phyloP scores from a whole-genome alignment of 2,329 filamentous ascomycete species.

The Dactylellina drechsleri region DNA sequence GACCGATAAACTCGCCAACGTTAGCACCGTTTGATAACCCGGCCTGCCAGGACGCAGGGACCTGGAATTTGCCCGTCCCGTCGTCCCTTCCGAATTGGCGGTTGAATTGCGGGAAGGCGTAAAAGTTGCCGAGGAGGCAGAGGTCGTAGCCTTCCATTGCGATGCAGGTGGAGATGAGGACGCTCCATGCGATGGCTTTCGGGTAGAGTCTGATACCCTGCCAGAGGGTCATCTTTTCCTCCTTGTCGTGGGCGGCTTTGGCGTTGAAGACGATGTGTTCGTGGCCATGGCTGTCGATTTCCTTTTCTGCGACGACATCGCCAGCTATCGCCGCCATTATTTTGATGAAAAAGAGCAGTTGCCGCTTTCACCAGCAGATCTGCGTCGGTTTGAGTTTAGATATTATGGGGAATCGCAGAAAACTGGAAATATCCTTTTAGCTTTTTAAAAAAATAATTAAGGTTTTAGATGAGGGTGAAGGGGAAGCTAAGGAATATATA shows the following conservation, averaged over 20 bases:
- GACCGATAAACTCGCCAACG: slow-evolving; percentile 65
- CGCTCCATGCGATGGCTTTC: slow-evolving; percentile 83
- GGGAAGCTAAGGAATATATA: slow-evolving; percentile 20
- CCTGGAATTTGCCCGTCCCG: slow-evolving; percentile 39
- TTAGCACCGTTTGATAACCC: slow-evolving; percentile 60
- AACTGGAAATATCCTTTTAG: neutral
- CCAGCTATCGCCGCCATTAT: slow-evolving; percentile 36
- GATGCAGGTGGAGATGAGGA: slow-evolving; percentile 89
- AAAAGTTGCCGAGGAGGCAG: slow-evolving; percentile 78
- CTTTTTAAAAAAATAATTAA: slow-evolving; percentile 1
- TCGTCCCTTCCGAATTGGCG: slow-evolving; percentile 38
- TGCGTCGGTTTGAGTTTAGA: no score
- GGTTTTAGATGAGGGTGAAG: no score
- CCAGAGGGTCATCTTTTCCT: slow-evolving; percentile 75
- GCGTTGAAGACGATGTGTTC: slow-evolving; percentile 40
- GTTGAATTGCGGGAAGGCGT: slow-evolving; percentile 54
- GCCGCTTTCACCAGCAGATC: neutral
- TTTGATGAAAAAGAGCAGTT: neutral
- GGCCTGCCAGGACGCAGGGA: slow-evolving; percentile 47
- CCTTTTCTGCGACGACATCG: slow-evolving; percentile 31
- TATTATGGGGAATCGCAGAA: neutral
- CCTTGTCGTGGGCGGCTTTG: slow-evolving; percentile 65
- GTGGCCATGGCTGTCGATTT: slow-evolving; percentile 35
- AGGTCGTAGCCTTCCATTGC: slow-evolving; percentile 92
- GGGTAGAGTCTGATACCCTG: slow-evolving; percentile 85